phyloP scores from a whole-genome alignment of 2,329 filamentous ascomycete species.

The Setomelanomma holmii region DNA sequence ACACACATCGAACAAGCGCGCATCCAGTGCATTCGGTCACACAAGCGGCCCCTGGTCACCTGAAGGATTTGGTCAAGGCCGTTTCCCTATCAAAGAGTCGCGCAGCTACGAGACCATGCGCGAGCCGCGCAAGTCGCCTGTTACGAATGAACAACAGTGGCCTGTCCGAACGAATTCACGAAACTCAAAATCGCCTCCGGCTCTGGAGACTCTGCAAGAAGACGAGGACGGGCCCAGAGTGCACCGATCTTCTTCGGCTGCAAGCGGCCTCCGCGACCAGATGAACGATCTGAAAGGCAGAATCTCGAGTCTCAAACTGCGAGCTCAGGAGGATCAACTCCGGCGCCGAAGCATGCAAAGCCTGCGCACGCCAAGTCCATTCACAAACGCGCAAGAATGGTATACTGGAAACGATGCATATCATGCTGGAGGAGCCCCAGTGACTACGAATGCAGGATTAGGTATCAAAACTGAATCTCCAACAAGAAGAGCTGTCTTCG shows the following conservation, averaged over 20 bases:
- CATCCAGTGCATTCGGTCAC: constrained; percentile 49
- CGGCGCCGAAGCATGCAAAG: constrained; percentile 79
- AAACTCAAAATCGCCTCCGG: constrained; percentile 44
- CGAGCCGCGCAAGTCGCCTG: constrained; percentile 36
- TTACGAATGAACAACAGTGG: constrained; percentile 23
- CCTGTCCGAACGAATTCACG: constrained; percentile 37
- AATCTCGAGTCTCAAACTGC: constrained; percentile 79
- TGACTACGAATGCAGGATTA: constrained; percentile 36
- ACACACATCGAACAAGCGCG: constrained; percentile 40
- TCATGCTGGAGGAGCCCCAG: constrained; percentile 30
- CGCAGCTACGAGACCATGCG: constrained; percentile 51
- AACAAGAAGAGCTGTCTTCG: constrained; percentile 29
- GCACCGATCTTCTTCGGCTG: constrained; percentile 73
- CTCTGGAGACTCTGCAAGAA: constrained; percentile 53
- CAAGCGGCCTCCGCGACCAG: constrained; percentile 78
- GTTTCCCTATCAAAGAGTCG: constrained; percentile 48
- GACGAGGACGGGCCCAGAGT: constrained; percentile 50
- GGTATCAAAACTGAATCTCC: constrained; percentile 38
- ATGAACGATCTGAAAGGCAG: constrained; percentile 86
- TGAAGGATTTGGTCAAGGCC: constrained; percentile 43
- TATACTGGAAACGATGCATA: constrained; percentile 51
- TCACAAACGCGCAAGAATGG: constrained; percentile 74
- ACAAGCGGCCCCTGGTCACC: constrained; percentile 48
- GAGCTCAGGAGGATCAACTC: constrained; percentile 79
- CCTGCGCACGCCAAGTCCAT: constrained; percentile 77